A percentile compares a stretch with the other conserved stretches of the same genome.
Evolutionary conservation across 225 moss, liverwort and hornwort genomes (phyloP).

Genomic region (Marchantia paleacea): DNA sequence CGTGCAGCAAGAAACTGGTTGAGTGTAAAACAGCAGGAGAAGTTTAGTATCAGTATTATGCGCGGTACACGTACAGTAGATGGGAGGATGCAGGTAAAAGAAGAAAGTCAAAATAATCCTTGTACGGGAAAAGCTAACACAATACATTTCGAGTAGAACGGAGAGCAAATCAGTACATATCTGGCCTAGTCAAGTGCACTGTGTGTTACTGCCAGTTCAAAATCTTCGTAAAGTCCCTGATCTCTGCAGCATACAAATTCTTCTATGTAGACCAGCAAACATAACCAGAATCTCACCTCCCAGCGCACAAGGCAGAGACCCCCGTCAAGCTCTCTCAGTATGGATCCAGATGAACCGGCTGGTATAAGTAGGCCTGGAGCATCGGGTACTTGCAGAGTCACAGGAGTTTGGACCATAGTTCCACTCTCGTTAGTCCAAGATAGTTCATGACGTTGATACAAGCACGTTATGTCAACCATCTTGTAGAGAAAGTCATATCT

Average conservation of each 20-base stretch:
- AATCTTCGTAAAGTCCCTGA: background rate
- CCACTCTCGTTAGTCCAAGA: slow-evolving; percentile 53
- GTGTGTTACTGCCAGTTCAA: background rate
- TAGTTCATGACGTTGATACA: slow-evolving; percentile 75
- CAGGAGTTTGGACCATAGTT: slow-evolving; percentile 67
- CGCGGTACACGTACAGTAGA: no score
- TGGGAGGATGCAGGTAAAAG: no score
- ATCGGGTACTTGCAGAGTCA: slow-evolving; percentile 88
- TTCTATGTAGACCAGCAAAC: background rate
- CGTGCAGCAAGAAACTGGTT: no score
- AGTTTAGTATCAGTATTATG: no score
- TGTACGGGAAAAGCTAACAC: no score
- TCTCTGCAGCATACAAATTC: background rate
- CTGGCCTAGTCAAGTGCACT: background rate
- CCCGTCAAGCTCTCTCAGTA: slow-evolving; percentile 64
- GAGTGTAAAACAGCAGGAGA: no score
- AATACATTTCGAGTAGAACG: no score
- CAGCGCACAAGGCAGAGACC: slow-evolving; percentile 88
- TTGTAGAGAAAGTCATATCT: slow-evolving; percentile 96
- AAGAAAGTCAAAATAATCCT: no score
- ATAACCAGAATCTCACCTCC: slow-evolving; percentile 53
- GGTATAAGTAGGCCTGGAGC: slow-evolving; percentile 95
- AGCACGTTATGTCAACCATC: slow-evolving; percentile 77
- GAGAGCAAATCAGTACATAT: no score
- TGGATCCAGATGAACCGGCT: slow-evolving; percentile 68